Evolutionary conservation across 1,284 basidiomycete genomes (phyloP), one percentile per base, ranked within the genome.

Genomic region (Flammula alnicola): DNA sequence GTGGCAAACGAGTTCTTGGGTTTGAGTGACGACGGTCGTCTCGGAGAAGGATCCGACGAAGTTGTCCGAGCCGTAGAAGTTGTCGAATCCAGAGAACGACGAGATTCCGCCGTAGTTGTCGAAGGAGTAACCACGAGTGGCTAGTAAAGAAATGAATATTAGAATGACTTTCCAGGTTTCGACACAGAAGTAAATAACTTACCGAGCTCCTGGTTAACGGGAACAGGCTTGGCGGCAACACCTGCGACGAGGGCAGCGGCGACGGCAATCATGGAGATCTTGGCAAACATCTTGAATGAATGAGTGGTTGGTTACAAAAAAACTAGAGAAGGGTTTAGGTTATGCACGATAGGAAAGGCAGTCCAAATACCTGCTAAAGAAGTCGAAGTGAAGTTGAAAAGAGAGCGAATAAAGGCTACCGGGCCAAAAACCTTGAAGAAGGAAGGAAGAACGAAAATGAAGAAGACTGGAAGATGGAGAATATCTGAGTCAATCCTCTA

Each of bases 31-130:
- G 20, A 72, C 59, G 20, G 60, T 56, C 49, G 67, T 52, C 1
- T 48, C 31, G 32, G 57, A 57, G 48, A 57, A 63, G 32, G 56
- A 63, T 36, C 64, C 65, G 55, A 69, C 62, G 44, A 73, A 74
- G 63, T 74, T 72, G 43, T 66, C 63, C 25, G 54, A 42, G 22
- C 73, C 73, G 46, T 68, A 69, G 63, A 74, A 75, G 63, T 70
- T 65, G 49, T 75, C 73, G 51, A 75, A 75, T 44, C 64, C 60
- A 32, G 59, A 40, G 48, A 74, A 59, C 25, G 71, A 70, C 20
- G 61, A 57, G 57, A 68, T 47, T 6, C 70, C 71, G 29, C 62
- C 63, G 60, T 63, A 75, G 63, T 68, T 58, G 58, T 71, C 62
- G 54, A 63, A 61, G 16, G 59, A 61, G 40, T 36, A 39, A 11